Conservation (phyloP, 2,329 filamentous ascomycete genomes). For the Beauveria scarabaeidicola region DNA sequence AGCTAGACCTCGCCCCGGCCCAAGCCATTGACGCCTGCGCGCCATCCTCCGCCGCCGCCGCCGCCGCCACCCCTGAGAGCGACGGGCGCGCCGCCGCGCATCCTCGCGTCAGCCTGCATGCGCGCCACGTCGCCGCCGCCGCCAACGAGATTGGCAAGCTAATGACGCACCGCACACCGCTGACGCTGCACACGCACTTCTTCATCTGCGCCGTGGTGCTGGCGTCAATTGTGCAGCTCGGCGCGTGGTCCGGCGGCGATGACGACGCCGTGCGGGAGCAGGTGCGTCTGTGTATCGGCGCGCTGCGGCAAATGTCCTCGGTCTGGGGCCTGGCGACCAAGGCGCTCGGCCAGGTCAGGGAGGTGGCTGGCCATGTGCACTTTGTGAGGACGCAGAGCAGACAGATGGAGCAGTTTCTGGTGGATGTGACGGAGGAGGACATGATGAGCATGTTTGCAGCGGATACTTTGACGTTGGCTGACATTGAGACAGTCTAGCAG, state of each 20-base stretch:
- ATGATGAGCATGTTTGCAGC: not conserved
- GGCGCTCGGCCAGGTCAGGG: not conserved
- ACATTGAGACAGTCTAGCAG: not conserved
- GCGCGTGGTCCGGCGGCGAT: not conserved
- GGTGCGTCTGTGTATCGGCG: conserved; percentile 6
- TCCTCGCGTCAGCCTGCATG: not conserved
- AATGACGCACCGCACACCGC: conserved; percentile 1
- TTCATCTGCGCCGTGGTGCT: conserved; percentile 6
- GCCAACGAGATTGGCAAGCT: conserved; percentile 3
- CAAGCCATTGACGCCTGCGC: not conserved
- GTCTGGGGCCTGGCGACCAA: not conserved
- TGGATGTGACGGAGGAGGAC: not conserved
- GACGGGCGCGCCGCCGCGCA: not conserved
- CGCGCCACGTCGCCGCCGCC: not conserved
- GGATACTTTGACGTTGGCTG: not conserved
- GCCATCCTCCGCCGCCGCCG: not conserved
- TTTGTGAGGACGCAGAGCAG: not conserved
- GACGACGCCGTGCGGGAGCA: not conserved
- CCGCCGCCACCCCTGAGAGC: not conserved
- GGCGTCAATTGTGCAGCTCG: conserved; percentile 1
- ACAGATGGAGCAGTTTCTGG: conserved; percentile 7
- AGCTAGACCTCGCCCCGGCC: not conserved
- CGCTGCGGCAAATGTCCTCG: conserved; percentile 1
- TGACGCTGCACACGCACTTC: conserved; percentile 1
- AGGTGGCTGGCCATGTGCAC: not conserved